These are phyloP conservation scores for Fraxinus sp. DNA, from an alignment of 305 asterid genomes.

Conservation along the genomic window DNA sequence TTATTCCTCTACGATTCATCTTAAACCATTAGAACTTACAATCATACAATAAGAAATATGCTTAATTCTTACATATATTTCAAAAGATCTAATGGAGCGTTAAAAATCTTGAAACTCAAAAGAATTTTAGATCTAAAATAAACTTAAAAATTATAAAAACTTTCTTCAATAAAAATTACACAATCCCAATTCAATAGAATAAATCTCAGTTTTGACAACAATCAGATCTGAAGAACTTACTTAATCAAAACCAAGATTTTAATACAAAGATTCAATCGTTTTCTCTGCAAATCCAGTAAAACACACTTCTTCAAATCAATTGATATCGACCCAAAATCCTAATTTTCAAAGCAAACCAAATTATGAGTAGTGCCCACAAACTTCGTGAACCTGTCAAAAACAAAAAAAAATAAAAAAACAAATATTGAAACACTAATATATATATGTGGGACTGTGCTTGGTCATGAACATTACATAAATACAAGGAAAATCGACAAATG, in stretches of 20 bases:
- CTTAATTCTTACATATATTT: not conserved
- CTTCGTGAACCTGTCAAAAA: conserved; percentile 30
- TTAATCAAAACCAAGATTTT: conserved; percentile 26
- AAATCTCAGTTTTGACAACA: conserved; percentile 25
- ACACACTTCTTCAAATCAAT: conserved; percentile 18
- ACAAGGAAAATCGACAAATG: conserved; percentile 30
- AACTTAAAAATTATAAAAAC: not conserved
- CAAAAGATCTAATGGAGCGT: not conserved
- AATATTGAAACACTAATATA: conserved; percentile 1
- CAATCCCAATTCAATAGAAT: conserved; percentile 13
- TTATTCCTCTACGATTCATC: conserved; percentile 23
- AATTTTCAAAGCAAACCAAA: conserved; percentile 20
- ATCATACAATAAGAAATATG: not conserved
- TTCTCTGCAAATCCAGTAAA: conserved; percentile 28
- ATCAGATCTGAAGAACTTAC: conserved; percentile 67
- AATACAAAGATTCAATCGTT: conserved; percentile 27
- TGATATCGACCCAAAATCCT: conserved; percentile 12
- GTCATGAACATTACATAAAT: conserved; percentile 26
- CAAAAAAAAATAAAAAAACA: not conserved
- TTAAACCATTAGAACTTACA: conserved; percentile 10
- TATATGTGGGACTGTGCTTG: conserved; percentile 13
- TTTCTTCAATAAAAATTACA: conserved; percentile 1
- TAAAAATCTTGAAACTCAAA: conserved; percentile 22
- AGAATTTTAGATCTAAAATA: conserved; percentile 48
- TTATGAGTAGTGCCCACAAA: conserved; percentile 23